These are phyloP conservation scores for Colletotrichum tofieldiae DNA, from an alignment of 2,329 filamentous ascomycete species.

Conservation along the genomic window DNA sequence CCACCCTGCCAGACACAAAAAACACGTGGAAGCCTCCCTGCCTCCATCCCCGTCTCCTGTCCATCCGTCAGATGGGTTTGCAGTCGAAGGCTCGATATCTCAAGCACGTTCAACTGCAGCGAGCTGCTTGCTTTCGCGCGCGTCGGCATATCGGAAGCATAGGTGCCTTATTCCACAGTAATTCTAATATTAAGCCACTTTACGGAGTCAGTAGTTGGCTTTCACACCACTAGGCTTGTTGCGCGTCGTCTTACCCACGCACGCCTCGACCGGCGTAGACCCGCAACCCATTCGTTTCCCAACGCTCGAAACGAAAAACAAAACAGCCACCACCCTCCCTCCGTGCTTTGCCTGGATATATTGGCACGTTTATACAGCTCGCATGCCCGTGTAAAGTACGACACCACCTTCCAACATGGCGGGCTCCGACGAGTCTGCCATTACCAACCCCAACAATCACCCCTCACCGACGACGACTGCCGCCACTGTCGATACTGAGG, in stretches of 20 bases:
- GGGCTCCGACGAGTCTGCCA: conserved; percentile 38
- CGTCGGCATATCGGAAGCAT: conserved; percentile 1
- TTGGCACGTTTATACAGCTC: conserved; percentile 19
- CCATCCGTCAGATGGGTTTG: not conserved
- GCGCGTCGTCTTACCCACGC: conserved; percentile 14
- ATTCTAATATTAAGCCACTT: conserved; percentile 17
- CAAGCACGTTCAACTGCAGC: not conserved
- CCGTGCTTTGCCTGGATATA: conserved; percentile 12
- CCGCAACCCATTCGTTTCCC: conserved; percentile 28
- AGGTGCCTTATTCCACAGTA: conserved; percentile 8
- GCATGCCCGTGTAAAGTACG: conserved; percentile 36
- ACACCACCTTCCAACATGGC: conserved; percentile 39
- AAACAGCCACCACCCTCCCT: conserved; percentile 23
- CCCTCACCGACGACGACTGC: conserved; percentile 21
- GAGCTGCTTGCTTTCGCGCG: not conserved
- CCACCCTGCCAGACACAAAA: conserved; percentile 6
- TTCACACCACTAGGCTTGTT: conserved; percentile 6
- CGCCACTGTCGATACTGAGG: conserved; percentile 46
- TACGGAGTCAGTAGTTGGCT: conserved; percentile 12
- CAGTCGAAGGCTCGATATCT: not conserved
- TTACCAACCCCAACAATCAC: conserved; percentile 19
- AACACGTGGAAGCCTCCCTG: conserved; percentile 17
- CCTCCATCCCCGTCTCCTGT: not conserved
- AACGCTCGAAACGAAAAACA: conserved; percentile 28
- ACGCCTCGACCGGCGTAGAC: conserved; percentile 20